phyloP scores from a whole-genome alignment of 495 filamentous ascomycete genomes.

The Hyaloscypha bicolor region DNA sequence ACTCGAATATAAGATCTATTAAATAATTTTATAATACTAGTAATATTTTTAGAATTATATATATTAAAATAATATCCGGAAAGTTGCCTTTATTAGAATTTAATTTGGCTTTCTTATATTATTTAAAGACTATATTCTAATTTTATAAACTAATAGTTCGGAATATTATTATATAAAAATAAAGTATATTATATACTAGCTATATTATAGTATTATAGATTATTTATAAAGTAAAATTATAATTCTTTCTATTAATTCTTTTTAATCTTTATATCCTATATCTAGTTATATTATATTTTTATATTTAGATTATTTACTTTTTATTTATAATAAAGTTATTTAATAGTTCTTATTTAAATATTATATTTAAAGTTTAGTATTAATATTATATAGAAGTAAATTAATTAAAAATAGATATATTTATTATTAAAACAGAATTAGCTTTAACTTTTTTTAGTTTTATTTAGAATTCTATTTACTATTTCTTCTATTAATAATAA shows the following conservation, averaged over 20 bases:
- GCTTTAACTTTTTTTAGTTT: not conserved
- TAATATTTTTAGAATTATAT: too few species aligned
- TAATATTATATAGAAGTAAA: not conserved
- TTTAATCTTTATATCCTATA: conserved; percentile 3
- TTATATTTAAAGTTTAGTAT: not conserved
- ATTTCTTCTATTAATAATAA: not conserved
- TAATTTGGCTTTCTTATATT: too few species aligned
- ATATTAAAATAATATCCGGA: too few species aligned
- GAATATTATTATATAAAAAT: not conserved
- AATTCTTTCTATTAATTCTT: conserved; percentile 6
- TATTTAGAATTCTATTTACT: not conserved
- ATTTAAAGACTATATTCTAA: not conserved
- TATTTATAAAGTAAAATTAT: not conserved
- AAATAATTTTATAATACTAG: too few species aligned
- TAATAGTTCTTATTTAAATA: too few species aligned
- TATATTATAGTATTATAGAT: not conserved
- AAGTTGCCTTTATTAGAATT: too few species aligned
- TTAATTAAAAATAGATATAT: not conserved
- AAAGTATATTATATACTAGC: too few species aligned
- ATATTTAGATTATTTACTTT: too few species aligned
- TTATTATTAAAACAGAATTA: not conserved
- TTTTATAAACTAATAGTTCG: not conserved
- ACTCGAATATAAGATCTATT: too few species aligned
- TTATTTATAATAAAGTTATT: too few species aligned
- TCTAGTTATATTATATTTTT: too few species aligned